These are phyloP conservation scores for Kodamaea neixiangensis DNA, from an alignment of 805 yeast genomes.

Conservation along the genomic window DNA sequence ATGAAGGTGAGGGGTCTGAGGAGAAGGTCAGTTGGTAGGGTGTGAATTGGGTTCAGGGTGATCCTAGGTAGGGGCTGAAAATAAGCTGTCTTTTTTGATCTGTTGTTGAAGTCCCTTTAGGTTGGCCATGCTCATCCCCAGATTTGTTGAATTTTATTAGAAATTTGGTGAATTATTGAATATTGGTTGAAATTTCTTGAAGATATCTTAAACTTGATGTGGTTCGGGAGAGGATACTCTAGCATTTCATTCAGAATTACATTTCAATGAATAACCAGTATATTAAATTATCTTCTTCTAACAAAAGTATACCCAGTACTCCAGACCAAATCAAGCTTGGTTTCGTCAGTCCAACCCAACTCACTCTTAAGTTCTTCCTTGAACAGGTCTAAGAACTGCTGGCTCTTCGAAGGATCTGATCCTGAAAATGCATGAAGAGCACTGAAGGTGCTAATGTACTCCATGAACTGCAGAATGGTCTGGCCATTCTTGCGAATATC, in stretches of 20 bases:
- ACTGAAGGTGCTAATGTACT: conserved; percentile 8
- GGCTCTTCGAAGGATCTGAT: conserved; percentile 14
- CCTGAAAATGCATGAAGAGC: conserved; percentile 8
- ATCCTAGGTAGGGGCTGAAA: neutral
- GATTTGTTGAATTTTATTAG: neutral
- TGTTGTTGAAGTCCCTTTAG: neutral
- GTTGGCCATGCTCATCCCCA: neutral
- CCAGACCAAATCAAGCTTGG: conserved; percentile 47
- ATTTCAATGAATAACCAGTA: neutral
- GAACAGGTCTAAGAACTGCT: conserved; percentile 36
- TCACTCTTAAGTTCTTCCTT: conserved; percentile 34
- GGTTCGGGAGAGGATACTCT: no score
- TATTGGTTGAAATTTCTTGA: neutral
- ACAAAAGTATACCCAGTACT: conserved; percentile 53
- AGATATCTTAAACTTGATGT: no score
- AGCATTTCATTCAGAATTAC: no score
- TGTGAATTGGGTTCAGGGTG: no score
- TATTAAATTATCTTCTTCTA: conserved; percentile 26
- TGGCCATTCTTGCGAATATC: neutral
- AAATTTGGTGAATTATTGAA: neutral
- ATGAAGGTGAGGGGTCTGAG: neutral
- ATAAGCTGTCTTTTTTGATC: no score
- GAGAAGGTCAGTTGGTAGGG: no score
- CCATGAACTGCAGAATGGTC: conserved; percentile 5
- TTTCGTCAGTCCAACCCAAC: conserved; percentile 48